Evolutionary conservation across 805 yeast species (phyloP), one percentile per base, ranked within the genome.

Genomic region (Monosporozyma siamensis): DNA sequence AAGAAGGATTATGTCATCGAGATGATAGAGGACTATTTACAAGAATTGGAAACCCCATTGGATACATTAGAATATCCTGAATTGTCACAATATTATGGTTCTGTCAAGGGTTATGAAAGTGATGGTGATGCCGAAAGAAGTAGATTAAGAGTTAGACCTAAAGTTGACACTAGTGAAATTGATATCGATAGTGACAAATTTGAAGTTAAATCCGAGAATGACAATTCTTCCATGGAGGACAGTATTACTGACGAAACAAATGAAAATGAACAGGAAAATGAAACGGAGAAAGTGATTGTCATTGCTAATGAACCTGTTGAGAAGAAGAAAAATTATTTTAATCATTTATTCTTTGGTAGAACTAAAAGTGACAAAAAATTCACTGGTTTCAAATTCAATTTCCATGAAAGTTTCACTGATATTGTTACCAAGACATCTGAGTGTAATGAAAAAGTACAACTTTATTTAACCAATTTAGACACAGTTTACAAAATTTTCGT

Each of bases 21-120:
- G 4, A 15, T 41, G 8, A 41, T 58, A 29, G 54, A 51, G 39
- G 39, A 45, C 14, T 46, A 55, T 38, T 40, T 59, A 39, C 34
- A 43, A 15, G 22, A 34, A 9, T 39, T 56, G 32, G 49, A 45
- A 3, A 39, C 40, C 6, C 58, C 59, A 4, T 38, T 58, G 31
- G 56, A 57, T 21, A 48, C 47, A 6, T 39, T 50, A 10, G 61
- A 54, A 17, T 58, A 38, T 43, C 63, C 61, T 18, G 63, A 58
- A 43, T 46, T 59, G 44, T 48, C 48, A 39, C 38, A 51, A 3
- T 58, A 49, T 38, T 56, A 53, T 43, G 51, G 49, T 22, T 37
- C 45, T 12, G 31, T 42, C n/a, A 20, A 5, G 15, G 34, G 25
- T 24, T 23, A 40, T 23, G 43, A 27, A 20, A 23, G 34, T 24